These are phyloP conservation scores for Arthrobotrys sphaeroides DNA, from an alignment of 2,329 filamentous ascomycete genomes.

Conservation along the genomic window DNA sequence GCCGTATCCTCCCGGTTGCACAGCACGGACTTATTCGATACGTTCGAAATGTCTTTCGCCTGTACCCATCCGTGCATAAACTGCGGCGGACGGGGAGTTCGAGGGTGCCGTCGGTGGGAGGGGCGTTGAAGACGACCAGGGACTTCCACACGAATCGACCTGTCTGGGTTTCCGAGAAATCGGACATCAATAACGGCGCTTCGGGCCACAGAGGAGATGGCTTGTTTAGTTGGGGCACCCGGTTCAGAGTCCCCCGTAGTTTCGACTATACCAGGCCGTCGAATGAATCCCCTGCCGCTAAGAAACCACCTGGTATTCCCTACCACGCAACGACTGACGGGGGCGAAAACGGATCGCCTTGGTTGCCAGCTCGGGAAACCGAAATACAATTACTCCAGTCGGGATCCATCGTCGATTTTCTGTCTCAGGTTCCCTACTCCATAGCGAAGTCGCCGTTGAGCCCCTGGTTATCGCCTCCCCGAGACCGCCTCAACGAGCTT, in stretches of 20 bases:
- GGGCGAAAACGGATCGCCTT: neutral
- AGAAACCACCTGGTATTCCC: neutral
- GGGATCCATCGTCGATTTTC: slow-evolving; percentile 4
- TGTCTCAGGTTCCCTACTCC: neutral
- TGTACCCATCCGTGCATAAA: too few species aligned
- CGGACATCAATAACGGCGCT: neutral
- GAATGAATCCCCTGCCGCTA: neutral
- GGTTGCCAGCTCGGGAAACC: neutral
- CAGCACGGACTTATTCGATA: slow-evolving; percentile 16
- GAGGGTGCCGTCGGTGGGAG: neutral
- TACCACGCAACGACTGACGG: neutral
- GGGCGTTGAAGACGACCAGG: neutral
- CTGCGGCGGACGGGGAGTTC: neutral
- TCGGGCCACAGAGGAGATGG: neutral
- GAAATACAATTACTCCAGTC: neutral
- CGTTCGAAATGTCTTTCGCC: slow-evolving; percentile 32
- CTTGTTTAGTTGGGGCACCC: slow-evolving; percentile 37
- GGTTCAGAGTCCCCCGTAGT: neutral
- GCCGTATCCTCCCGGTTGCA: slow-evolving; percentile 18
- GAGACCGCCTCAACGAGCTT: slow-evolving; percentile 17
- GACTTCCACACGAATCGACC: neutral
- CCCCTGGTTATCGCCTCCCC: neutral
- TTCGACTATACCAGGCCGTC: slow-evolving; percentile 5
- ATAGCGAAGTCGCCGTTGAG: neutral
- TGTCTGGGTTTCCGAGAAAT: neutral